Evolutionary conservation across 2,329 filamentous ascomycete genomes (phyloP).

Genomic region (Colletotrichum shisoi): DNA sequence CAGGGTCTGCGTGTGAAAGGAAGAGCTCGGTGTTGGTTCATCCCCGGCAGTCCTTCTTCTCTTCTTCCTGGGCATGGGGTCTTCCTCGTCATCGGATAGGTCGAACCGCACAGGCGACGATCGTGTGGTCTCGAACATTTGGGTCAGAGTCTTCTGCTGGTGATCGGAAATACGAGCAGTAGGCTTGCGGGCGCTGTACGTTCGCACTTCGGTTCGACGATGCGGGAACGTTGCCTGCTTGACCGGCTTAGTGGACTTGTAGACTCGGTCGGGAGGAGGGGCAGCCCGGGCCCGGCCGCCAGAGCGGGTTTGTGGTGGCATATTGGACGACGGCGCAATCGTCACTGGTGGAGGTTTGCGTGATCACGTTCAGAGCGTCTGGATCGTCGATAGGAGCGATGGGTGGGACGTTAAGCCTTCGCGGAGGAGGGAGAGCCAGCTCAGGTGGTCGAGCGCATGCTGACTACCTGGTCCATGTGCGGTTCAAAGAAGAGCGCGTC

Average conservation of each 20-base stretch:
- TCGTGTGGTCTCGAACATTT: conserved; percentile 52
- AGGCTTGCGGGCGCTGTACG: conserved; percentile 45
- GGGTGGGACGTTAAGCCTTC: background rate
- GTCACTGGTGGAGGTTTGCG: background rate
- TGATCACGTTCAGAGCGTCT: conserved; percentile 7
- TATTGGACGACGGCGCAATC: conserved; percentile 36
- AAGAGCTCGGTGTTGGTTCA: conserved; percentile 43
- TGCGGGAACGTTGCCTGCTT: conserved; percentile 53
- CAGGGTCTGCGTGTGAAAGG: conserved; percentile 54
- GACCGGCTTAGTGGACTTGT: conserved; percentile 50
- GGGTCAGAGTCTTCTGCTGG: conserved; percentile 54
- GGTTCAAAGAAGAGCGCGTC: conserved; percentile 27
- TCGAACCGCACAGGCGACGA: conserved; percentile 38
- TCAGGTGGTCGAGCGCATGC: conserved; percentile 11
- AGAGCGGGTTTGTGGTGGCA: conserved; percentile 53
- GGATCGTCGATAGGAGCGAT: background rate
- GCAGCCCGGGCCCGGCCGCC: conserved; percentile 44
- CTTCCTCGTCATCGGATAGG: conserved; percentile 44
- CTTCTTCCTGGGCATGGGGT: conserved; percentile 25
- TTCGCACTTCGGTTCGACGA: conserved; percentile 48
- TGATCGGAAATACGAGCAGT: conserved; percentile 31
- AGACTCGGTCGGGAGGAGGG: conserved; percentile 49
- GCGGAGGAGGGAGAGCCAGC: conserved; percentile 1
- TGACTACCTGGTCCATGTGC: conserved; percentile 24
- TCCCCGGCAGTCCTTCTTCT: conserved; percentile 48